Evolutionary conservation across 2,329 filamentous ascomycete species (phyloP).

Genomic region (Penicillium sp.): DNA sequence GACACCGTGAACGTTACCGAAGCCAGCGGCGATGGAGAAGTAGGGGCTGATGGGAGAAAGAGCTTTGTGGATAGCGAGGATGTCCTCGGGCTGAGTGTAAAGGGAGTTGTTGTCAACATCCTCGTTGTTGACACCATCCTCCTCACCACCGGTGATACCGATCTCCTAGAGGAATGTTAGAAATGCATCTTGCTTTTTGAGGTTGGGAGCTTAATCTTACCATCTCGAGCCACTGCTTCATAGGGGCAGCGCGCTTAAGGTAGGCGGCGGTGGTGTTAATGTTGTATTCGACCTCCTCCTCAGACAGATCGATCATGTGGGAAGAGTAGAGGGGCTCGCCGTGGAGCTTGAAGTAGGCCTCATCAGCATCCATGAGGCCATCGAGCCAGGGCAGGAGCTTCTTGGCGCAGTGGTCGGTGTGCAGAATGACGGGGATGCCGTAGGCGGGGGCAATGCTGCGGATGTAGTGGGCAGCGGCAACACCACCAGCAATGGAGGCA

Average conservation of each 20-base stretch:
- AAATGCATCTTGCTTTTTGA: background rate
- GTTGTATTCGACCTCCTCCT: constrained; percentile 89
- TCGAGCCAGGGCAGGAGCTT: constrained; percentile 98
- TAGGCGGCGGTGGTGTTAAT: constrained; percentile 89
- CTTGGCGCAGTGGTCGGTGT: constrained; percentile 99
- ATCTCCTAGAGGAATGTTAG: constrained; percentile 60
- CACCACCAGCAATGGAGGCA: constrained; percentile 82
- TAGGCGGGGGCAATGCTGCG: constrained; percentile 83
- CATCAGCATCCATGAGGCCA: constrained; percentile 91
- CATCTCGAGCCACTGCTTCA: constrained; percentile 99
- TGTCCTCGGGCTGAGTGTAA: constrained; percentile 97
- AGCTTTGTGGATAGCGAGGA: constrained; percentile 85
- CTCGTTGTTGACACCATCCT: constrained; percentile 99
- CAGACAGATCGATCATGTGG: constrained; percentile 98
- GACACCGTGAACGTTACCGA: constrained; percentile 98
- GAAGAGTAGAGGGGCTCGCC: constrained; percentile 91
- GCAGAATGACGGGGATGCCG: constrained; percentile 85
- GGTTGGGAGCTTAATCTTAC: constrained; percentile 46
- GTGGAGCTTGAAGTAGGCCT: constrained; percentile 90
- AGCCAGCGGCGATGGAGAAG: constrained; percentile 97
- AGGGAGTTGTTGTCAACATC: constrained; percentile 94
- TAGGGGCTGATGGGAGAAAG: constrained; percentile 85
- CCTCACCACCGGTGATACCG: constrained; percentile 94
- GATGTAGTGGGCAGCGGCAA: constrained; percentile 93
- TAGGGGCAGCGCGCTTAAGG: constrained; percentile 87